Evolutionary conservation across 1,139 yeast genomes (phyloP).

Genomic region (Saccharomyces hybrid): DNA sequence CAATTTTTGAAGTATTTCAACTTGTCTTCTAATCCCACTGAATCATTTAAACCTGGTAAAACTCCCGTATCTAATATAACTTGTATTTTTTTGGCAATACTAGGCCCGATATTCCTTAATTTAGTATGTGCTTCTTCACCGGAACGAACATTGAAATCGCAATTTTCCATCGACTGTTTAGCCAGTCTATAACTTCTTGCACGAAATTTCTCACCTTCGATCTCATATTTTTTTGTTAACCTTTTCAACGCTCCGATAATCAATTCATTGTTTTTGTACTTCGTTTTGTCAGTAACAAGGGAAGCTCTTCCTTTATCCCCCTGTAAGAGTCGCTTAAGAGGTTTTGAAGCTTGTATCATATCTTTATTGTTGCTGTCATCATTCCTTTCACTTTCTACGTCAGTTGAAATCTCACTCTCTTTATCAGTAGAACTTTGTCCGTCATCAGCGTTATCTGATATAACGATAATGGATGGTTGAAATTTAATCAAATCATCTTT

Average conservation of each 20-base stretch:
- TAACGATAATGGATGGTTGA: not conserved
- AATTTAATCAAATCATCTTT: constrained; percentile 3
- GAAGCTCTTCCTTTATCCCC: not conserved
- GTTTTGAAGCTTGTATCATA: not conserved
- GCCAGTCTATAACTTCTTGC: constrained; percentile 45
- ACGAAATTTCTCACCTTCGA: constrained; percentile 39
- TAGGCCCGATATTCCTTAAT: constrained; percentile 40
- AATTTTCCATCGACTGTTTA: constrained; percentile 33
- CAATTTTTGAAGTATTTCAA: constrained; percentile 39
- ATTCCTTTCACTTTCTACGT: not conserved
- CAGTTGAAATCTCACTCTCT: not conserved
- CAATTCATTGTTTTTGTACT: constrained; percentile 32
- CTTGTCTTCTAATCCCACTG: constrained; percentile 26
- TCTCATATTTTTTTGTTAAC: constrained; percentile 36
- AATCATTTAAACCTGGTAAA: constrained; percentile 35
- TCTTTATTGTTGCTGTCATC: not conserved
- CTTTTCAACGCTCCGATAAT: constrained; percentile 35
- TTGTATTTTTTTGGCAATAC: constrained; percentile 44
- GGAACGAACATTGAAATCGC: constrained; percentile 32
- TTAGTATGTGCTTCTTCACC: constrained; percentile 36
- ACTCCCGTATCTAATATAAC: constrained; percentile 40
- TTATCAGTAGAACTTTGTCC: not conserved
- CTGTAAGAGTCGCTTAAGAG: not conserved
- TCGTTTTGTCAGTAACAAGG: constrained; percentile 5
- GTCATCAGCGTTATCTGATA: not conserved